phyloP scores from a whole-genome alignment of 176 grass and related monocot species.

The Lolium rigidum region DNA sequence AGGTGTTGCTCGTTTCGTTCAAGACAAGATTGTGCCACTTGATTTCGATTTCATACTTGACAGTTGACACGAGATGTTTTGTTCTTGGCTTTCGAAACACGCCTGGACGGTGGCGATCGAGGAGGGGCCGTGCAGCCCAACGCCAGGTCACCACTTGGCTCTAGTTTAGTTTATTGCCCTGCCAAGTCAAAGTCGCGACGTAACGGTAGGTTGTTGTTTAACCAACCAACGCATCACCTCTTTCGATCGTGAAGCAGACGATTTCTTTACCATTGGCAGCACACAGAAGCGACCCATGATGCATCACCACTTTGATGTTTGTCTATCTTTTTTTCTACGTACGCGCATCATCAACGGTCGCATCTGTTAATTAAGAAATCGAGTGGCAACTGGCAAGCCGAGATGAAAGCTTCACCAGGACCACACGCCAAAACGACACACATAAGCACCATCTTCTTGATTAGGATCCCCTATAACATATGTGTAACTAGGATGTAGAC shows the following conservation, averaged over 20 bases:
- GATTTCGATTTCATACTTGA: neutral
- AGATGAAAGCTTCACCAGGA: neutral
- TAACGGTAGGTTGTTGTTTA: conserved; percentile 28
- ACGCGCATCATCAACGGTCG: too few relatives aligned
- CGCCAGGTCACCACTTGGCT: neutral
- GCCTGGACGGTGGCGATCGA: conserved; percentile 35
- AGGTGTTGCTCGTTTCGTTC: neutral
- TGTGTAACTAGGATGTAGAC: neutral
- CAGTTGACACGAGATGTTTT: neutral
- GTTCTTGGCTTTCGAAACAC: conserved; percentile 20
- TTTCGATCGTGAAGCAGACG: conserved; percentile 33
- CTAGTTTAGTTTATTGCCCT: neutral
- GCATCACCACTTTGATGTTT: too few relatives aligned
- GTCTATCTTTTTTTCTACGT: too few relatives aligned
- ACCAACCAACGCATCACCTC: conserved; percentile 29
- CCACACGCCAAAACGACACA: neutral
- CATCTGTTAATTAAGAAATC: neutral
- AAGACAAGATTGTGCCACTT: neutral
- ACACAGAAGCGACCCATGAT: too few relatives aligned
- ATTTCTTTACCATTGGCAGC: neutral
- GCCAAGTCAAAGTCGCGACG: conserved; percentile 28
- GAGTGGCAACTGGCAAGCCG: neutral
- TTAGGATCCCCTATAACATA: neutral
- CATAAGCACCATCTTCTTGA: neutral
- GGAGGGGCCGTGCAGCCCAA: too few relatives aligned